These are phyloP conservation scores for Rhynchospora tenuis DNA, from an alignment of 176 grass and related monocot species.

Conservation along the genomic window DNA sequence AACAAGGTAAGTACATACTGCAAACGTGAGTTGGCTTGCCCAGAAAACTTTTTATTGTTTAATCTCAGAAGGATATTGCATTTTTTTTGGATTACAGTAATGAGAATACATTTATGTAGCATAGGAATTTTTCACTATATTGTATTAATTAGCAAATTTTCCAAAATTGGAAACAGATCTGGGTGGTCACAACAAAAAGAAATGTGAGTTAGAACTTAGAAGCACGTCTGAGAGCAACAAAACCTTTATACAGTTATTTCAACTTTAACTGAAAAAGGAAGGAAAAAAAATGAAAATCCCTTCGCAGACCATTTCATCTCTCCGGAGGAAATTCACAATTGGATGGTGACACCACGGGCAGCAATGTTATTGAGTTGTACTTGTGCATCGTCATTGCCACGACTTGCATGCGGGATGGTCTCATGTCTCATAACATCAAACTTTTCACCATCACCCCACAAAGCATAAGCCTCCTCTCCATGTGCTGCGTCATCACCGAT, in stretches of 20 bases:
- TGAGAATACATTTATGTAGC: background rate
- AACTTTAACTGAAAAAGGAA: background rate
- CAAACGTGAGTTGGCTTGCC: background rate
- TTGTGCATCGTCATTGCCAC: conserved; percentile 27
- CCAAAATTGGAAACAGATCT: background rate
- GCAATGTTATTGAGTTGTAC: conserved; percentile 27
- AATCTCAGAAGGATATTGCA: background rate
- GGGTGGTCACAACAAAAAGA: background rate
- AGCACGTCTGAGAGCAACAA: background rate
- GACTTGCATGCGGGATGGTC: conserved; percentile 19
- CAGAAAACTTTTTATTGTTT: background rate
- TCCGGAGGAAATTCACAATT: conserved; percentile 30
- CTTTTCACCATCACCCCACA: conserved; percentile 69
- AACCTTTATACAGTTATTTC: background rate
- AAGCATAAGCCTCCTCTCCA: conserved; percentile 75
- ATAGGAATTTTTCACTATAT: background rate
- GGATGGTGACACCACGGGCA: conserved; percentile 50
- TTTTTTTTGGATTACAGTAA: background rate
- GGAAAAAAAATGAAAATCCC: background rate
- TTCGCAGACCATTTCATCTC: background rate
- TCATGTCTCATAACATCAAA: conserved; percentile 45
- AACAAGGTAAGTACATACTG: background rate
- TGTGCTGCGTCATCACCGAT: conserved; percentile 64
- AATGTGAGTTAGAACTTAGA: background rate
- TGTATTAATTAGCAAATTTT: background rate